A percentile compares a stretch with the other conserved stretches of the same genome.
These are phyloP conservation scores for Claviceps sp. DNA, from an alignment of 2,329 filamentous ascomycete genomes.

Conservation along the genomic window DNA sequence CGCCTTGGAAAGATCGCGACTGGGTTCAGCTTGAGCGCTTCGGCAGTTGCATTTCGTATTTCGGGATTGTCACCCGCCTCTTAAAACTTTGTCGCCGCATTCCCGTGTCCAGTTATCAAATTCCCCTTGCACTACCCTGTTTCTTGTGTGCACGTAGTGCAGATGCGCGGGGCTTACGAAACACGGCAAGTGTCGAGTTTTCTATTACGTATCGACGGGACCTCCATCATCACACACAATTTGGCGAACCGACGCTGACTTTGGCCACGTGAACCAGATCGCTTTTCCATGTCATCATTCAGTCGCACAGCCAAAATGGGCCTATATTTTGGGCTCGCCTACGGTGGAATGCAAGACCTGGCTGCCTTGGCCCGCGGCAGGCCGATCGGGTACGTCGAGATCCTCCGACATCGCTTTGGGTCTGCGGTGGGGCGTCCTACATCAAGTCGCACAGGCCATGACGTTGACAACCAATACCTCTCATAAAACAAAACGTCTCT, in stretches of 20 bases:
- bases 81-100: neutral
- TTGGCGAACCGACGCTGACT: constrained; percentile 16
- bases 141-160: neutral
- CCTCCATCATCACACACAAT: neutral
- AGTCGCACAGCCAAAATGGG: constrained; percentile 70
- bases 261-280: constrained; percentile 39
- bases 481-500: neutral
- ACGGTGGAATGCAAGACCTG: constrained; percentile 69
- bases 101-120: neutral
- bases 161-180: neutral
- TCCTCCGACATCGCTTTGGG: constrained; percentile 34
- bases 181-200: constrained; percentile 6
- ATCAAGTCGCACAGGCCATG: constrained; percentile 8
- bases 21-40: neutral
- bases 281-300: constrained; percentile 63
- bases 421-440: constrained; percentile 6
- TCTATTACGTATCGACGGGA: constrained; percentile 10
- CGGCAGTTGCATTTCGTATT: too few relatives aligned
- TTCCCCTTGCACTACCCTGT: neutral
- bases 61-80: too few relatives aligned
- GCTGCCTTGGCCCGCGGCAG: constrained; percentile 57
- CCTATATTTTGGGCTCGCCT: constrained; percentile 63
- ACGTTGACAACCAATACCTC: neutral
- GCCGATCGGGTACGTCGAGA: constrained; percentile 62
- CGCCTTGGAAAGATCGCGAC: neutral